A percentile compares a stretch with the other conserved stretches of the same genome.
Evolutionary conservation across 106 monocot genomes (phyloP).

Genomic region (Alisma plantagoaquatica): DNA sequence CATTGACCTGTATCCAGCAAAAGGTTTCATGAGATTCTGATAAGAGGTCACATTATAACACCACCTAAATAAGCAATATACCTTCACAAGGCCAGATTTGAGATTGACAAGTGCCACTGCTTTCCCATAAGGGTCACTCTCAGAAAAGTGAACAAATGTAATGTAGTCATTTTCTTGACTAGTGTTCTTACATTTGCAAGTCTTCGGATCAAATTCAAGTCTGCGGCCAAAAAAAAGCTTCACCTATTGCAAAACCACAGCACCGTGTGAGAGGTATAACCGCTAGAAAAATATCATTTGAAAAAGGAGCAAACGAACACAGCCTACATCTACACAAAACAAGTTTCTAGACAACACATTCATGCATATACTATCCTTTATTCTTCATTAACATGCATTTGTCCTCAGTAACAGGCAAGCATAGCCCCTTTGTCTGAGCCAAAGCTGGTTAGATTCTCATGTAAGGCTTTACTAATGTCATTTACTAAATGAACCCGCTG

Average conservation of each 20-base stretch:
- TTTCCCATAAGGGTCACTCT: conserved; percentile 62
- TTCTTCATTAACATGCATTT: too few species aligned
- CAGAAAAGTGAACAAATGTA: conserved; percentile 61
- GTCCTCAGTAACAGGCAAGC: too few species aligned
- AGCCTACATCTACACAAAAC: too few species aligned
- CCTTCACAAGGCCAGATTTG: conserved; percentile 46
- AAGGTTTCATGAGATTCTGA: neutral
- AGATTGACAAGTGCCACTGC: conserved; percentile 62
- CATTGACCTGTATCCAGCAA: conserved; percentile 49
- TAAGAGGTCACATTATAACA: neutral
- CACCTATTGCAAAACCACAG: conserved; percentile 28
- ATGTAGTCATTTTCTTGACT: conserved; percentile 18
- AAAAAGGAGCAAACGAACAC: too few species aligned
- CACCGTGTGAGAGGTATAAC: conserved; percentile 1
- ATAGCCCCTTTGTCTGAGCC: too few species aligned
- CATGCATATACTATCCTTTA: too few species aligned
- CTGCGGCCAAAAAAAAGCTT: conserved; percentile 61
- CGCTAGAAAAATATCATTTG: too few species aligned
- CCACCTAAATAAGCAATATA: conserved; percentile 7
- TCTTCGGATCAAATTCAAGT: conserved; percentile 60
- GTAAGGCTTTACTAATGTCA: too few species aligned
- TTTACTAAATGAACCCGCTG: too few species aligned
- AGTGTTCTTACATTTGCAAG: conserved; percentile 8
- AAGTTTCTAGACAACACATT: too few species aligned
- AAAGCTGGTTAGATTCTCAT: too few species aligned